Evolutionary conservation across 2,329 filamentous ascomycete genomes (phyloP).

Genomic region (Coniosporium tulheliwenetii): DNA sequence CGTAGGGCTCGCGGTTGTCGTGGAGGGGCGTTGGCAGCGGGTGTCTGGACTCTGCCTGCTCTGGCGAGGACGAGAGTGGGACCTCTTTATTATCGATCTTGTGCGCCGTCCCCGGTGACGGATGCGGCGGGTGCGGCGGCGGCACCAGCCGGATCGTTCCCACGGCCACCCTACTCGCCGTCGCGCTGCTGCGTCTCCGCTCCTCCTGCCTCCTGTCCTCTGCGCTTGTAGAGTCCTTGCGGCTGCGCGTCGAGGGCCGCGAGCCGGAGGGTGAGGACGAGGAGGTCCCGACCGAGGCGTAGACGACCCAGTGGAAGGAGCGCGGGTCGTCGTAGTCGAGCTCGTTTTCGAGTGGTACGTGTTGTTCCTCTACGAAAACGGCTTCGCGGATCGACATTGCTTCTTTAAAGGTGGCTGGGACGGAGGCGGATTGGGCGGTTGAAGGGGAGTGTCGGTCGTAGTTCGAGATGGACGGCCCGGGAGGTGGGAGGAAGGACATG

Average conservation of each 20-base stretch:
- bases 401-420: slow-evolving; percentile 32
- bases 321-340: slow-evolving; percentile 66
- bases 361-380: slow-evolving; percentile 44
- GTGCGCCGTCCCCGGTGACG: slow-evolving; percentile 24
- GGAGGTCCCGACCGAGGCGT: slow-evolving; percentile 43
- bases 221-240: slow-evolving; percentile 22
- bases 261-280: slow-evolving; percentile 2
- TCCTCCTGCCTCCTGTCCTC: slow-evolving; percentile 22
- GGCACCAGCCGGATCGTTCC: slow-evolving; percentile 70
- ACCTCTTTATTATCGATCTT: slow-evolving; percentile 9
- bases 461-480: slow-evolving; percentile 15
- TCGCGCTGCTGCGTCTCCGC: slow-evolving; percentile 17
- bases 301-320: slow-evolving; percentile 79
- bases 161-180: slow-evolving; percentile 38
- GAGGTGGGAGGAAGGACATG: slow-evolving; percentile 20
- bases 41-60: slow-evolving; percentile 5
- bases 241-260: slow-evolving; percentile 7
- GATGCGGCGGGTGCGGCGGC: slow-evolving; percentile 57
- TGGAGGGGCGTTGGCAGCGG: slow-evolving; percentile 31
- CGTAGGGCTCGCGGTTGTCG: slow-evolving; percentile 55
- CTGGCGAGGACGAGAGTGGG: slow-evolving; percentile 2
- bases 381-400: slow-evolving; percentile 41
- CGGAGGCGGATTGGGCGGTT: slow-evolving; percentile 15
- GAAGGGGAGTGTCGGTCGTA: slow-evolving; percentile 19
- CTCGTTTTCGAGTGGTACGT: slow-evolving; percentile 48